A percentile compares a stretch with the other conserved stretches of the same genome.
Conservation (phyloP, 1,284 basidiomycete species). For the Ceratobasidium sp. region DNA sequence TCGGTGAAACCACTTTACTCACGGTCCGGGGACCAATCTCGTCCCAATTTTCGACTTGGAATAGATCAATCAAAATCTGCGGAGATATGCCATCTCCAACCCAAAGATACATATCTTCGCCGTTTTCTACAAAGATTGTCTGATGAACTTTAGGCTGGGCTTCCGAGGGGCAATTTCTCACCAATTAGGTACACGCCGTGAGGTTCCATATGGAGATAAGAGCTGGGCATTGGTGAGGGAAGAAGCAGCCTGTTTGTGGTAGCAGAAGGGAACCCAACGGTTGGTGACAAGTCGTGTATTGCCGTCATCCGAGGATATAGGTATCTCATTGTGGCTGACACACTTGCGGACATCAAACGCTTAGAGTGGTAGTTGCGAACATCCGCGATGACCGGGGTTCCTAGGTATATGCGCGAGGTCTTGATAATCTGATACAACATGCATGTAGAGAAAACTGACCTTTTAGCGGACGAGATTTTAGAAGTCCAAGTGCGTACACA, state of each 20-base stretch:
- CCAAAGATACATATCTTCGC: conserved; percentile 93
- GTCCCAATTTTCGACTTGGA: conserved; percentile 85
- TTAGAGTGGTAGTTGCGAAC: conserved; percentile 91
- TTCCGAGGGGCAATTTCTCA: conserved; percentile 54
- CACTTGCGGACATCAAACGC: conserved; percentile 77
- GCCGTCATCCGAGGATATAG: conserved; percentile 93
- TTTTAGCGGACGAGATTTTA: conserved; percentile 94
- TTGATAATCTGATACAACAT: background rate
- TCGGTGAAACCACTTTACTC: conserved; percentile 51
- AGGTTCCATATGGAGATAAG: conserved; percentile 90
- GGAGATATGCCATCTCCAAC: conserved; percentile 87
- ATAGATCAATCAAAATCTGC: conserved; percentile 86
- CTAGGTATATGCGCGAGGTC: conserved; percentile 59
- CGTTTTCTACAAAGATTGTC: conserved; percentile 78
- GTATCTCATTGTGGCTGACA: conserved; percentile 79
- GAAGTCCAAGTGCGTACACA: conserved; percentile 84
- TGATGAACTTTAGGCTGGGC: conserved; percentile 49
- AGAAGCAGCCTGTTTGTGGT: conserved; percentile 72
- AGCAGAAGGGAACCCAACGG: conserved; percentile 76
- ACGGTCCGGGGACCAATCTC: conserved; percentile 83
- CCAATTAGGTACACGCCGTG: conserved; percentile 94
- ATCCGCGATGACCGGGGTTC: conserved; percentile 90
- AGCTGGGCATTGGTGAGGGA: conserved; percentile 87
- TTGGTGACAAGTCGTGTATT: conserved; percentile 85
- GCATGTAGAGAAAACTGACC: conserved; percentile 62